These are phyloP conservation scores for Xylaria curta DNA, from an alignment of 495 filamentous ascomycete genomes.

Conservation along the genomic window DNA sequence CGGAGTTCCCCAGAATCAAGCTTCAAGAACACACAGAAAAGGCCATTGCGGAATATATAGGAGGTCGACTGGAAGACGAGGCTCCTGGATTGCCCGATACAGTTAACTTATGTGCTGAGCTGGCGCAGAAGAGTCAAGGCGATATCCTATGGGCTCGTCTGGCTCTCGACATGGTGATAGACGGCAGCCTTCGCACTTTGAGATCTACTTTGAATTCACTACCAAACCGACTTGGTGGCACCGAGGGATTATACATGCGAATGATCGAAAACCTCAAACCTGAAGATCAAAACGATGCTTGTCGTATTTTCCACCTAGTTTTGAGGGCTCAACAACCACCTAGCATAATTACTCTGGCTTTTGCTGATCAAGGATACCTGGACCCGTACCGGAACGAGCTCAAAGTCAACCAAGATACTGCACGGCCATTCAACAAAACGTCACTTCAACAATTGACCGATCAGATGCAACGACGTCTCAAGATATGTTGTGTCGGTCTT, in stretches of 20 bases:
- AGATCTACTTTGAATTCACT: slow-evolving; percentile 37
- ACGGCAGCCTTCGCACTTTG: slow-evolving; percentile 36
- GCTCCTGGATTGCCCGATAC: slow-evolving; percentile 38
- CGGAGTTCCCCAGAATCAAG: slow-evolving; percentile 32
- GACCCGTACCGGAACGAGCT: slow-evolving; percentile 32
- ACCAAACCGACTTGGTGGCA: slow-evolving; percentile 37
- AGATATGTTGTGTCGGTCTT: slow-evolving; percentile 35
- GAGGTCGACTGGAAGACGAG: slow-evolving; percentile 40
- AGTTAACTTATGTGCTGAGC: slow-evolving; percentile 37
- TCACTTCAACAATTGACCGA: slow-evolving; percentile 35
- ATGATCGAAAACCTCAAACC: slow-evolving; percentile 39
- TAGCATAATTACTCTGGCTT: slow-evolving; percentile 37
- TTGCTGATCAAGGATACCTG: slow-evolving; percentile 38
- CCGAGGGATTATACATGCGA: slow-evolving; percentile 42
- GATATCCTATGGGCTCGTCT: slow-evolving; percentile 44
- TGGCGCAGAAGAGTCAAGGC: slow-evolving; percentile 38
- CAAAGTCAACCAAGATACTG: slow-evolving; percentile 29
- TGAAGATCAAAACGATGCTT: slow-evolving; percentile 34
- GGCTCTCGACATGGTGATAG: slow-evolving; percentile 42
- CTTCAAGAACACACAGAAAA: slow-evolving; percentile 40
- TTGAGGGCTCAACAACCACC: slow-evolving; percentile 41
- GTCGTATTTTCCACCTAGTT: slow-evolving; percentile 40
- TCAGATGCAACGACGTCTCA: slow-evolving; percentile 35
- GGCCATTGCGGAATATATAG: slow-evolving; percentile 41
- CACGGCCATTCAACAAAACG: slow-evolving; percentile 26